These are phyloP conservation scores for Castanea crenata DNA, from an alignment of 306 rosid species.

Conservation along the genomic window DNA sequence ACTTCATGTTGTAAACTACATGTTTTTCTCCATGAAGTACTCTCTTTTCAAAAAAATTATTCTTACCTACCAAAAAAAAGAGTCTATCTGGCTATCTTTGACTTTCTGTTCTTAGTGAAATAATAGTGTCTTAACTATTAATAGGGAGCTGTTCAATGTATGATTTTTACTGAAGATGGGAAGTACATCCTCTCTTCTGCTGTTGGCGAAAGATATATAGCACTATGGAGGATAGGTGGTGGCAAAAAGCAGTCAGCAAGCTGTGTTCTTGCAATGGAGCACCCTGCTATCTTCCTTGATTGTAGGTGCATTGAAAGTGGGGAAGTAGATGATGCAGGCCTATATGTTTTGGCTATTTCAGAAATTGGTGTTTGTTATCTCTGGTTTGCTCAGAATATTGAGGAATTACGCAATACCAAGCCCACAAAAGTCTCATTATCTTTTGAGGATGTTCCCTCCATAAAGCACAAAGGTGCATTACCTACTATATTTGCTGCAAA, in stretches of 20 bases:
- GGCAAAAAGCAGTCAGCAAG: conserved; percentile 72
- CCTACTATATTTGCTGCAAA: conserved; percentile 82
- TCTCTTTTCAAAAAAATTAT: background rate
- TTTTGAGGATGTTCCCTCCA: conserved; percentile 48
- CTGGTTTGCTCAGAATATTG: conserved; percentile 73
- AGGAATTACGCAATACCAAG: conserved; percentile 59
- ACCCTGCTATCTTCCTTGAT: conserved; percentile 85
- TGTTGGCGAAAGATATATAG: conserved; percentile 83
- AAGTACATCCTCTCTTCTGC: conserved; percentile 83
- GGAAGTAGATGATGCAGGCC: conserved; percentile 41
- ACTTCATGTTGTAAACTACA: no score
- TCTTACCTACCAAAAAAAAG: no score
- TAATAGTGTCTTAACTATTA: conserved; percentile 28
- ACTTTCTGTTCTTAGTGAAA: conserved; percentile 14
- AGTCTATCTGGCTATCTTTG: conserved; percentile 1
- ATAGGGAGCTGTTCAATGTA: conserved; percentile 84
- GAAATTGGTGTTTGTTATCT: conserved; percentile 83
- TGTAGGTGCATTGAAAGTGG: conserved; percentile 49
- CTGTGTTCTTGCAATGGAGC: conserved; percentile 89
- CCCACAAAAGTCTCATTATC: conserved; percentile 71
- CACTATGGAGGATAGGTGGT: conserved; percentile 69
- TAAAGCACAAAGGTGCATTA: conserved; percentile 49
- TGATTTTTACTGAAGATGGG: conserved; percentile 79
- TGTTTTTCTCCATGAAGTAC: no score
- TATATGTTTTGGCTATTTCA: conserved; percentile 80